A percentile compares a stretch with the other conserved stretches of the same genome.
These are phyloP conservation scores for Canavalia ensiformis DNA, from an alignment of 306 rosid genomes.

Conservation along the genomic window DNA sequence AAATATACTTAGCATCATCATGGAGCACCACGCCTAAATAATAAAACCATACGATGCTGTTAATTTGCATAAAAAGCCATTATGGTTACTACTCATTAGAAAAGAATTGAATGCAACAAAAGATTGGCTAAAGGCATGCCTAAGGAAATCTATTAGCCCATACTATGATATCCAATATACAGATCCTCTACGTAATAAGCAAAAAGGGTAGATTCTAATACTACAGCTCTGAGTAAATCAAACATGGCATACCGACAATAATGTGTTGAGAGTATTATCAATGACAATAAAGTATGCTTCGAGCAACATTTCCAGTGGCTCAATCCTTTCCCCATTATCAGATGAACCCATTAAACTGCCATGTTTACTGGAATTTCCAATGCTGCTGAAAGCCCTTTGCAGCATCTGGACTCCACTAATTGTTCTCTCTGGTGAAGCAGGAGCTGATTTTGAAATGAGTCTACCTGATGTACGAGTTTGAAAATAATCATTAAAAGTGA, in stretches of 20 bases:
- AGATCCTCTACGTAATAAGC: neutral
- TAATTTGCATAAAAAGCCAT: constrained; percentile 5
- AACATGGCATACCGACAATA: constrained; percentile 76
- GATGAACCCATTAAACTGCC: constrained; percentile 75
- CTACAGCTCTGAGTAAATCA: constrained; percentile 36
- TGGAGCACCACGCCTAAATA: constrained; percentile 9
- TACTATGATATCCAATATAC: neutral
- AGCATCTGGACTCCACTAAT: constrained; percentile 62
- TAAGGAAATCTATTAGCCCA: neutral
- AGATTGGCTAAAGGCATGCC: neutral
- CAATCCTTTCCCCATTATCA: constrained; percentile 69
- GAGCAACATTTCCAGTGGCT: constrained; percentile 91
- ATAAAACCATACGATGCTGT: constrained; percentile 38
- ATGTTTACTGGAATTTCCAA: constrained; percentile 69
- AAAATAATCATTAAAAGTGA: constrained; percentile 57
- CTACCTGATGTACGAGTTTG: constrained; percentile 50
- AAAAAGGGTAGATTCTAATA: constrained; percentile 28
- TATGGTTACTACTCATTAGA: constrained; percentile 14
- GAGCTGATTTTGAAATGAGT: constrained; percentile 73
- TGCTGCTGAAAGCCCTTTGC: constrained; percentile 82
- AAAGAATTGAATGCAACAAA: constrained; percentile 17
- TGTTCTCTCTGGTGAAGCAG: constrained; percentile 79
- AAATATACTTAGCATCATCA: constrained; percentile 33
- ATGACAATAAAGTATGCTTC: constrained; percentile 96
- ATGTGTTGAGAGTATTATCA: constrained; percentile 85